A percentile compares a stretch with the other conserved stretches of the same genome.
These are phyloP conservation scores for Cladosporium sp. DNA, from an alignment of 2,329 filamentous ascomycete species.

Conservation along the genomic window DNA sequence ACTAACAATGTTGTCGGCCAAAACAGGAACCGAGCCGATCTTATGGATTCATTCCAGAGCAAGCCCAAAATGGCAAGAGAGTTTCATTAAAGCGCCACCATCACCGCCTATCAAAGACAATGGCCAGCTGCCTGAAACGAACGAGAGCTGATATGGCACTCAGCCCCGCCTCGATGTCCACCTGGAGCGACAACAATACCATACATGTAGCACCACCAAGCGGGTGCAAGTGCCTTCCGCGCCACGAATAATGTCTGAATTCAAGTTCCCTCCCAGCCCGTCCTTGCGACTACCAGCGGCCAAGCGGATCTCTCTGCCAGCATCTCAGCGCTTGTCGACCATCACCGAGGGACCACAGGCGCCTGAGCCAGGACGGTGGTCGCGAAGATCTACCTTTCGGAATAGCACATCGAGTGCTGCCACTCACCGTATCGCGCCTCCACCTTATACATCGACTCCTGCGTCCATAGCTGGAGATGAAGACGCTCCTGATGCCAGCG, in stretches of 20 bases:
- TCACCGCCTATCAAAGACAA: neutral
- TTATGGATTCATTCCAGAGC: neutral
- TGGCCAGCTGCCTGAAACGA: neutral
- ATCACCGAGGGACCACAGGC: slow-evolving; percentile 23
- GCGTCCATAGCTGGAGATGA: slow-evolving; percentile 22
- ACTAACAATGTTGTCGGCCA: neutral
- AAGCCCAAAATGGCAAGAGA: slow-evolving; percentile 1
- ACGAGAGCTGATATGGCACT: neutral
- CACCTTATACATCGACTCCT: slow-evolving; percentile 30
- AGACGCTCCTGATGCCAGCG: slow-evolving; percentile 22
- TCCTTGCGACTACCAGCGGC: slow-evolving; percentile 22
- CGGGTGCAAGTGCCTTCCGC: neutral
- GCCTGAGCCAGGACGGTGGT: slow-evolving; percentile 1
- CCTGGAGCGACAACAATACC: neutral
- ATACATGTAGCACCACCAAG: neutral
- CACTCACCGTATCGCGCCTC: slow-evolving; percentile 27
- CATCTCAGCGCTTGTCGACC: slow-evolving; percentile 22
- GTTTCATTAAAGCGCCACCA: slow-evolving; percentile 5
- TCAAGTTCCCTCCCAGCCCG: neutral
- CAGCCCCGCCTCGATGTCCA: neutral
- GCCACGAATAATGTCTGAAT: neutral
- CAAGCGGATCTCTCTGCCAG: slow-evolving; percentile 23
- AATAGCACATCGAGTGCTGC: slow-evolving; percentile 16
- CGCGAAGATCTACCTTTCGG: neutral
- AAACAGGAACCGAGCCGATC: neutral